Evolutionary conservation across 345 rosid genomes (phyloP).

Genomic region (Hirschfeldia incana): DNA sequence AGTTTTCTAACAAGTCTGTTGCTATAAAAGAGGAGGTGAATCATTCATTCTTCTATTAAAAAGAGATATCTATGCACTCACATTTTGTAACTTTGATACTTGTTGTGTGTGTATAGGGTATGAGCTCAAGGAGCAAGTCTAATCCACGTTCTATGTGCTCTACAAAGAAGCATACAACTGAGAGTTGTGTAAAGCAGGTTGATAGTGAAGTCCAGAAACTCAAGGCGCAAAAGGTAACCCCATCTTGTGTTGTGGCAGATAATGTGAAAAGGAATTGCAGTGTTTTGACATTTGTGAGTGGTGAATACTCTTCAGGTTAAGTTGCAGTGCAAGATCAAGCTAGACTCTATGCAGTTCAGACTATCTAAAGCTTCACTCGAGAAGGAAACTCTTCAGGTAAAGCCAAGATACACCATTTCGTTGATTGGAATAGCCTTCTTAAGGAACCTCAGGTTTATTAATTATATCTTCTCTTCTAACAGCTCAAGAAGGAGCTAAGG

Average conservation of each 20-base stretch:
- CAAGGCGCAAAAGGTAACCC: conserved; percentile 75
- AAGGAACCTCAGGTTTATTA: background rate
- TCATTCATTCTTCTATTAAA: background rate
- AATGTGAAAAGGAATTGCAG: conserved; percentile 2
- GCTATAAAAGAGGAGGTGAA: conserved; percentile 59
- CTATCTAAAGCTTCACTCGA: conserved; percentile 64
- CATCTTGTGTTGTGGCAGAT: background rate
- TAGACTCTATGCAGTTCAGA: conserved; percentile 81
- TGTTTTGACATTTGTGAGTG: conserved; percentile 17
- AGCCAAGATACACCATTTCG: background rate
- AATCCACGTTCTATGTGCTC: conserved; percentile 56
- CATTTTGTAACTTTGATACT: conserved; percentile 10
- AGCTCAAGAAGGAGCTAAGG: conserved; percentile 88
- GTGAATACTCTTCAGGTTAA: conserved; percentile 59
- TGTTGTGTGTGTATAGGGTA: conserved; percentile 32
- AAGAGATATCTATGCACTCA: background rate
- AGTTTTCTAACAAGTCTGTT: conserved; percentile 56
- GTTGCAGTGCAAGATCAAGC: conserved; percentile 86
- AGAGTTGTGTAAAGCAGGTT: conserved; percentile 47
- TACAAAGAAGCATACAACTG: conserved; percentile 55
- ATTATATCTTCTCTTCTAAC: conserved; percentile 27
- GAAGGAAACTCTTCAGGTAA: conserved; percentile 86
- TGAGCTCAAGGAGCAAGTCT: conserved; percentile 65
- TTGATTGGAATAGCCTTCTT: background rate
- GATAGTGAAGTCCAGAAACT: conserved; percentile 70